These are phyloP conservation scores for Phaffia tasmanica DNA, from an alignment of 768 basidiomycete genomes.

Conservation along the genomic window DNA sequence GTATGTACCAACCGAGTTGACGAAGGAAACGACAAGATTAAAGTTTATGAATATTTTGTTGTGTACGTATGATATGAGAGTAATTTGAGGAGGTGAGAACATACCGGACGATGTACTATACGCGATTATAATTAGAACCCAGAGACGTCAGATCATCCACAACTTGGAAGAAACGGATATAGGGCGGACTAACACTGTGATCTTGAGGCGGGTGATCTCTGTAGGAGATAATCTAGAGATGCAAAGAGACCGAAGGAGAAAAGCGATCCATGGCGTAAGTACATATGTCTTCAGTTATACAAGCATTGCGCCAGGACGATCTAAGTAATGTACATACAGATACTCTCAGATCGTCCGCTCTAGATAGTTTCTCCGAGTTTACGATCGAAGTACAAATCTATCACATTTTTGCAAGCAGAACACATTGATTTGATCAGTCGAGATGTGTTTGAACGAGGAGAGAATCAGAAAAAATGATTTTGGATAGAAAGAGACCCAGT, in stretches of 20 bases:
- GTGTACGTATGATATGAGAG: background rate
- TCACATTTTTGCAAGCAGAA: background rate
- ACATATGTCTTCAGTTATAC: background rate
- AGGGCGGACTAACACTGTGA: background rate
- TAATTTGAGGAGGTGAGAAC: background rate
- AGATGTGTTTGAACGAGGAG: background rate
- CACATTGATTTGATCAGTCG: background rate
- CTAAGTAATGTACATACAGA: conserved; percentile 1
- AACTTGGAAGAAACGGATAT: too few species aligned
- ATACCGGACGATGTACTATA: background rate
- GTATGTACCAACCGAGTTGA: background rate
- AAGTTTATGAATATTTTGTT: too few species aligned
- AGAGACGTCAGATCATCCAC: too few species aligned
- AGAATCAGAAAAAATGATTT: background rate
- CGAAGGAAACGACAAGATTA: background rate
- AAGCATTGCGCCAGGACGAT: background rate
- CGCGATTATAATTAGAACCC: background rate
- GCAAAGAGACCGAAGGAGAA: background rate
- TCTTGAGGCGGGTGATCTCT: conserved; percentile 27
- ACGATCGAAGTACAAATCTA: conserved; percentile 24
- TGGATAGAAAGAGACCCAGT: background rate
- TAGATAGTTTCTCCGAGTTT: conserved; percentile 19
- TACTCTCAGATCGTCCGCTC: conserved; percentile 16
- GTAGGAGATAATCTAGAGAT: conserved; percentile 16
- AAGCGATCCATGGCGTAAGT: background rate